Base-by-base conservation (phyloP, 2,329 filamentous ascomycete species). In the Diaporthe eres region DNA sequence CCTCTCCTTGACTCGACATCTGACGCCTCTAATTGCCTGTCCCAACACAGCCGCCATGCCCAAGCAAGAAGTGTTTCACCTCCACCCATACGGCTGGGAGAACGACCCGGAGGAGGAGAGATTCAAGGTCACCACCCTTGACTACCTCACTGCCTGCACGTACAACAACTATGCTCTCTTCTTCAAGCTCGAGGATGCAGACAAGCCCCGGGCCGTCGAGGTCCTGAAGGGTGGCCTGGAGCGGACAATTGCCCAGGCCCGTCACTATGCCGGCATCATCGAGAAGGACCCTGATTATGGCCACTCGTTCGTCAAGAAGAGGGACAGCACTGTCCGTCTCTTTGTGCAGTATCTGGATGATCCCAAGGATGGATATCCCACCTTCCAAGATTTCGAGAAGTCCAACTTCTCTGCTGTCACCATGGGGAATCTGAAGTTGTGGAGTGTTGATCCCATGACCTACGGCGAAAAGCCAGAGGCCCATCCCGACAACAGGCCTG, bases 141-240 rank as follows among this genome's bases (percentile, higher is more conserved):
- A 86, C 80, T 82, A 85, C 53, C 73, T 85, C 44, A 79, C 81
- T 0, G 80, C 77, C 0, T 80, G 78, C 49, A 80, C 77, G 17
- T 87, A 85, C 77, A 85, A 82, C 70, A 84, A 84, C 75, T 86
- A 84, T 31, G 83, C 82, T 0, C 74, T 87, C 0, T 86, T 86
- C 76, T 87, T 87, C 77, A 80, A 80, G 7, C 70, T 86, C 0
- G 76, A 81, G 0, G 83, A 87, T 37, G 55, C 34, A 0, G 79
- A 82, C 1, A 85, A 85, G 63, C 34, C 31, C 10, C 28, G 34
- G 25, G 63, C 71, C 0, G 75, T 79, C 37, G 73, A 77, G 1
- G 61, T 80, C 9, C 74, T 84, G n/a, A 80, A 80, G 42, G 72
- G 61, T 2, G 82, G 80, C n/a, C 78, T 84, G 5, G 81, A 82